Conservation (phyloP, 1,284 basidiomycete species). For the Xerocomus nothofagi region DNA sequence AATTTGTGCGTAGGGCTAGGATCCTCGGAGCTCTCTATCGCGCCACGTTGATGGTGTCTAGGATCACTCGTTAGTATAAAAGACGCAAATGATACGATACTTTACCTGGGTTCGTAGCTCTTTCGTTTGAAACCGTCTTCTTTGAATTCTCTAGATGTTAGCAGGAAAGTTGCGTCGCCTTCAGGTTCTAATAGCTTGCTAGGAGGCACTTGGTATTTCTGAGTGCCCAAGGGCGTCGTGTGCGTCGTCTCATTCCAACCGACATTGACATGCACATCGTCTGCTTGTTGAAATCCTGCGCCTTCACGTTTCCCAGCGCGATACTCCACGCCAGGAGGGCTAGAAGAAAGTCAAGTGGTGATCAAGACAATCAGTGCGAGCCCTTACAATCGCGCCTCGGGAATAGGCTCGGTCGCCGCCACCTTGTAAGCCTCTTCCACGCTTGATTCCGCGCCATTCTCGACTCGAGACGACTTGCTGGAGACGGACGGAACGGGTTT, state of each 20-base stretch:
- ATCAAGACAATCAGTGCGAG: neutral
- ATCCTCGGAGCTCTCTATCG: neutral
- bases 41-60: neutral
- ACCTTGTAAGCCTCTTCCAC: neutral
- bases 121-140: neutral
- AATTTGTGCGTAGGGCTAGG: neutral
- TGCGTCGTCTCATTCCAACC: slow-evolving; percentile 8
- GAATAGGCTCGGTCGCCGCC: neutral
- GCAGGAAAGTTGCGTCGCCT: neutral
- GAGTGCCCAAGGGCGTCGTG: neutral
- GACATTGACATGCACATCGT: neutral
- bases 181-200: slow-evolving; percentile 10
- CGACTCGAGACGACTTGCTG: neutral
- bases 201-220: slow-evolving; percentile 23
- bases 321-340: neutral
- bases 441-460: neutral
- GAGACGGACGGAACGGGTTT: neutral
- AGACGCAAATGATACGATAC: neutral
- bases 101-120: slow-evolving; percentile 8
- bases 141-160: neutral
- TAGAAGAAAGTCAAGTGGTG: slow-evolving; percentile 6
- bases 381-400: slow-evolving; percentile 9
- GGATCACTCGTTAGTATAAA: slow-evolving; percentile 3
- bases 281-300: neutral
- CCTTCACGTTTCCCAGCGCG: neutral